Evolutionary conservation across 495 filamentous ascomycete genomes (phyloP).

Genomic region (Penicillium paxilli): DNA sequence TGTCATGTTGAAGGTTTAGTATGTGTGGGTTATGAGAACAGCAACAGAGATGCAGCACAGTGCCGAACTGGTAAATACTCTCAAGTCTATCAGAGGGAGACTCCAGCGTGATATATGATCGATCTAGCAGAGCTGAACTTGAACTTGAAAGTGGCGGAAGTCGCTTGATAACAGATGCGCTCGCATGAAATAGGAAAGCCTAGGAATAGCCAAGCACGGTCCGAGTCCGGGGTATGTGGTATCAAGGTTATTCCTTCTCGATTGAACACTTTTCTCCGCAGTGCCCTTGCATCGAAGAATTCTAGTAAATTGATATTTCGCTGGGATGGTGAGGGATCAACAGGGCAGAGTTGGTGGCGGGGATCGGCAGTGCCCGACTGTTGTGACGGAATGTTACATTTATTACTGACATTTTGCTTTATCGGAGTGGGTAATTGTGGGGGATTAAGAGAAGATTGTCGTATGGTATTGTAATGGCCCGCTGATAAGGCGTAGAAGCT

Average conservation of each 20-base stretch:
- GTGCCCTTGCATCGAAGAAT: neutral
- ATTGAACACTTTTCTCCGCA: conserved; percentile 3
- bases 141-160: neutral
- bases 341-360: conserved; percentile 15
- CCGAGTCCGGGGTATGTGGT: neutral
- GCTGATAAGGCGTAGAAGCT: conserved; percentile 3
- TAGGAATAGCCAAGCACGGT: neutral
- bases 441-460: neutral
- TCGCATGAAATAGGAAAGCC: neutral
- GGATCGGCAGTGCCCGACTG: conserved; percentile 29
- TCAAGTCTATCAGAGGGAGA: no score
- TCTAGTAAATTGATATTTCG: conserved; percentile 56
- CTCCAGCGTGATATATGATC: neutral
- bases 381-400: neutral
- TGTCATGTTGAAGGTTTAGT: neutral
- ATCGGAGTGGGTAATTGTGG: neutral
- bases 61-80: no score
- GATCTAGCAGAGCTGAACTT: neutral
- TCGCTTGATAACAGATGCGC: neutral
- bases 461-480: conserved; percentile 6
- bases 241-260: conserved; percentile 15
- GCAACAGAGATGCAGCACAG: no score
- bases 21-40: no score
- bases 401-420: conserved; percentile 1
- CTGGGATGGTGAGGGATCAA: conserved; percentile 53